phyloP scores from a whole-genome alignment of 176 grass and related monocot genomes.

The Themeda triandra region DNA sequence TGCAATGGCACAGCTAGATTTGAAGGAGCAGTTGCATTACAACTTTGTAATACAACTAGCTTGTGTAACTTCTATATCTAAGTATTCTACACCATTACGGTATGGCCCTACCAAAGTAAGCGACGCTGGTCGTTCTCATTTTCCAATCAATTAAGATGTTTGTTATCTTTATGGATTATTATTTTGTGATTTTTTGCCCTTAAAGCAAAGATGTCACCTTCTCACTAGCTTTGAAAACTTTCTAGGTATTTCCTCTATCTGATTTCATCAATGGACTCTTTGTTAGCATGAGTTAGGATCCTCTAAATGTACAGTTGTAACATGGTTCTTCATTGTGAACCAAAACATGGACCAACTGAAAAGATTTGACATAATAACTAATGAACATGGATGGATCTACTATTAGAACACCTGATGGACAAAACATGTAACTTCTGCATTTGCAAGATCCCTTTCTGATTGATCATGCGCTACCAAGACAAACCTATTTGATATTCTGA shows the following conservation, averaged over 20 bases:
- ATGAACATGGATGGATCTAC: not conserved
- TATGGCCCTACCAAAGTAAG: not conserved
- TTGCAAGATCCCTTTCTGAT: constrained; percentile 15
- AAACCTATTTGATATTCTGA: not conserved
- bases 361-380: not conserved
- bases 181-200: not conserved
- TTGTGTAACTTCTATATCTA: not conserved
- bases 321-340: not conserved
- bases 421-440: not conserved
- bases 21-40: not conserved
- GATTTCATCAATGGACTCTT: not conserved
- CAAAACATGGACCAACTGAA: not conserved
- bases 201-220: not conserved
- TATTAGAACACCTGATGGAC: not conserved
- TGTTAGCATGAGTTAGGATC: not conserved
- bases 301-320: not conserved
- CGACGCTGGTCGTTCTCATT: not conserved
- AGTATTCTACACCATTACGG: not conserved
- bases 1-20: not conserved
- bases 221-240: not conserved
- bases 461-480: not conserved
- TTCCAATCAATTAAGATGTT: not conserved
- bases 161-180: not conserved
- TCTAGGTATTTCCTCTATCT: not conserved
- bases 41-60: not conserved